phyloP scores from a whole-genome alignment of 2,329 filamentous ascomycete genomes.

The Clarireedia homoeocarpa region DNA sequence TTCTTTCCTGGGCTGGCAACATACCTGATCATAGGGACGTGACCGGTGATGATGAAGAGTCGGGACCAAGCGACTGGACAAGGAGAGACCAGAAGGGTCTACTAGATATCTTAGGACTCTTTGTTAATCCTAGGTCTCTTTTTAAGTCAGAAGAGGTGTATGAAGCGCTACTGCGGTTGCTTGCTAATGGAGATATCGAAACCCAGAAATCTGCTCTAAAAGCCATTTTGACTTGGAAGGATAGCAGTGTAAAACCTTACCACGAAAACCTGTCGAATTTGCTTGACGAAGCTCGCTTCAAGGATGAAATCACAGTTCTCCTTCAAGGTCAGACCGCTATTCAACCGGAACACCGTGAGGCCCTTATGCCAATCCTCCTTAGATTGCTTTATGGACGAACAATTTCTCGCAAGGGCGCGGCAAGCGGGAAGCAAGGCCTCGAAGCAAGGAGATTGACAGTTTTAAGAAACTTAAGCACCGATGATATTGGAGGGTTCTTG shows the following conservation, averaged over 20 bases:
- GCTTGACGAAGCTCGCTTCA: conserved; percentile 84
- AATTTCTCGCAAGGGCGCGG: conserved; percentile 70
- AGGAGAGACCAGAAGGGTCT: conserved; percentile 78
- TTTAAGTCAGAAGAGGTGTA: conserved; percentile 74
- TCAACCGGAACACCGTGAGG: conserved; percentile 60
- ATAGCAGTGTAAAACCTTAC: conserved; percentile 65
- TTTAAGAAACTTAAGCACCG: conserved; percentile 65
- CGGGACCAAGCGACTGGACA: conserved; percentile 50
- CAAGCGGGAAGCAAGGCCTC: conserved; percentile 72
- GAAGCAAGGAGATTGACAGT: conserved; percentile 75
- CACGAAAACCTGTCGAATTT: conserved; percentile 80
- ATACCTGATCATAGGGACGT: conserved; percentile 31
- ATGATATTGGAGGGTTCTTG: conserved; percentile 74
- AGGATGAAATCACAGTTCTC: conserved; percentile 87
- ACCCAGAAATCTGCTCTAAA: conserved; percentile 81
- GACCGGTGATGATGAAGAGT: conserved; percentile 21
- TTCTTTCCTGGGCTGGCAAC: conserved; percentile 69
- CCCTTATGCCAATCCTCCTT: conserved; percentile 79
- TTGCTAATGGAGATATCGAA: conserved; percentile 84
- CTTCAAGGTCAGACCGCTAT: conserved; percentile 70
- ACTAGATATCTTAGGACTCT: conserved; percentile 73
- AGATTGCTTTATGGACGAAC: conserved; percentile 83
- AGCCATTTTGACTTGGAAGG: conserved; percentile 84
- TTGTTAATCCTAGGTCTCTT: conserved; percentile 77
- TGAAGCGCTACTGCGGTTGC: conserved; percentile 61